Conservation (phyloP, 805 yeast species). For the Wickerhamomyces strasburgensis region DNA sequence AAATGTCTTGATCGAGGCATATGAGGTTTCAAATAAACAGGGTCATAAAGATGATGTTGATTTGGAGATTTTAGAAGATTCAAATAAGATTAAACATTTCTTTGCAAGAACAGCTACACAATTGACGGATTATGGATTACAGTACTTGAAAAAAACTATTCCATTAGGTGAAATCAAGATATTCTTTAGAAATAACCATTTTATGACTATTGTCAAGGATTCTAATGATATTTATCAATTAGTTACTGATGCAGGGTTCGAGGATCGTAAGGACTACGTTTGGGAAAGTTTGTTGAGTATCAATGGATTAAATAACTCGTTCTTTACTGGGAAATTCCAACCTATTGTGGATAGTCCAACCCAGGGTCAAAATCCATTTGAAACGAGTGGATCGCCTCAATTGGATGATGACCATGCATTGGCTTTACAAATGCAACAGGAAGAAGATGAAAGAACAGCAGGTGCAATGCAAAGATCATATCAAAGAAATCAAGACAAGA, state of each 20-base stretch:
- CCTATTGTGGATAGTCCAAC: slow-evolving; percentile 30
- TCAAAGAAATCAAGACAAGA: slow-evolving; percentile 8
- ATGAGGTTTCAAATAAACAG: slow-evolving; percentile 30
- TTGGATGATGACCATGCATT: slow-evolving; percentile 38
- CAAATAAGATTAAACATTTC: slow-evolving; percentile 39
- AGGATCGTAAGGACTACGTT: slow-evolving; percentile 43
- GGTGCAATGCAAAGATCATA: slow-evolving; percentile 36
- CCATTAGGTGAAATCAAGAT: slow-evolving; percentile 55
- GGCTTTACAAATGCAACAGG: slow-evolving; percentile 44
- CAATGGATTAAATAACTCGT: slow-evolving; percentile 64
- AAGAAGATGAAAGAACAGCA: slow-evolving; percentile 52
- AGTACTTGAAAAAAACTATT: slow-evolving; percentile 39
- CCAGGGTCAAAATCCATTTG: slow-evolving; percentile 18
- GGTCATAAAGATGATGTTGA: slow-evolving; percentile 21
- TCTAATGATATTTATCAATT: slow-evolving; percentile 50
- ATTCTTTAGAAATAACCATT: slow-evolving; percentile 88
- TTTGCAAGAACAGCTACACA: slow-evolving; percentile 67
- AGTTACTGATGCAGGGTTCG: slow-evolving; percentile 71
- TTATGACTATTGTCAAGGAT: slow-evolving; percentile 59
- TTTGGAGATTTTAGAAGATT: slow-evolving; percentile 29
- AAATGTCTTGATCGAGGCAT: slow-evolving; percentile 44
- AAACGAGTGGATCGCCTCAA: slow-evolving; percentile 11
- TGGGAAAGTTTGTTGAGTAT: slow-evolving; percentile 78
- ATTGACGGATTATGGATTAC: slow-evolving; percentile 64
- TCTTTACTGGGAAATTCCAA: slow-evolving; percentile 60